A percentile compares a stretch with the other conserved stretches of the same genome.
Evolutionary conservation across 2,329 filamentous ascomycete species (phyloP).

Genomic region (Colletotrichum simmondsii): DNA sequence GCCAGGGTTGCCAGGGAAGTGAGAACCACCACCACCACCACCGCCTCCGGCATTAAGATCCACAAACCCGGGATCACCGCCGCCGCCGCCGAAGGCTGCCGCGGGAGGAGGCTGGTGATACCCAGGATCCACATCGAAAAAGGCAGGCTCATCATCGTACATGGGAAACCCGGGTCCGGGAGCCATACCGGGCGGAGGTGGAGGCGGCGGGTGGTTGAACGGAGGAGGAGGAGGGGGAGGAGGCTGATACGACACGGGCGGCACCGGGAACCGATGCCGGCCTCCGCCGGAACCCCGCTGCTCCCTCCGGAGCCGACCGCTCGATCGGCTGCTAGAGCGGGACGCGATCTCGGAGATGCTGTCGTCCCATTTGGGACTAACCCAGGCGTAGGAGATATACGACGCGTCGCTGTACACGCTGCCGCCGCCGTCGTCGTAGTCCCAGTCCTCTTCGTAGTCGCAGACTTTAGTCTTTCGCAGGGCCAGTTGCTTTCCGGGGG

Average conservation of each 20-base stretch:
- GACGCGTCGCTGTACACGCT: slow-evolving; percentile 21
- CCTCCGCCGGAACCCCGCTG: background rate
- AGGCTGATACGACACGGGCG: slow-evolving; percentile 1
- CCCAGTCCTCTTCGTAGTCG: slow-evolving; percentile 23
- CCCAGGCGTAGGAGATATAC: slow-evolving; percentile 31
- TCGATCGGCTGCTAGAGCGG: slow-evolving; percentile 20
- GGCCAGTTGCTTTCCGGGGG: slow-evolving; percentile 21
- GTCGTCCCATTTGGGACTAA: slow-evolving; percentile 30
- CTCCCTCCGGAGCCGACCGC: slow-evolving; percentile 7
- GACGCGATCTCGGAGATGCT: slow-evolving; percentile 29
- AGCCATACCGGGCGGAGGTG: slow-evolving; percentile 13
- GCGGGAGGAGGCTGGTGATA: background rate
- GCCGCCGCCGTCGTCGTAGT: slow-evolving; percentile 23
- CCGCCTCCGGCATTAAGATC: slow-evolving; percentile 23
- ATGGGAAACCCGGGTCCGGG: background rate
- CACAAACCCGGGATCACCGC: slow-evolving; percentile 30
- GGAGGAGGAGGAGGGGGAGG: background rate
- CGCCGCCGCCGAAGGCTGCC: background rate
- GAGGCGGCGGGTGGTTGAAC: slow-evolving; percentile 12
- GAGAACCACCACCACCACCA: slow-evolving; percentile 4
- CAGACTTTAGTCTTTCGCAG: slow-evolving; percentile 29
- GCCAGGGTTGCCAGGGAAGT: slow-evolving; percentile 6
- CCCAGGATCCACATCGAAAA: background rate
- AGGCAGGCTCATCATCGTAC: slow-evolving; percentile 9
- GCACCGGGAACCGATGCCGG: slow-evolving; percentile 9